phyloP scores from a whole-genome alignment of 2,329 filamentous ascomycete genomes.

The Bertia moriformis region DNA sequence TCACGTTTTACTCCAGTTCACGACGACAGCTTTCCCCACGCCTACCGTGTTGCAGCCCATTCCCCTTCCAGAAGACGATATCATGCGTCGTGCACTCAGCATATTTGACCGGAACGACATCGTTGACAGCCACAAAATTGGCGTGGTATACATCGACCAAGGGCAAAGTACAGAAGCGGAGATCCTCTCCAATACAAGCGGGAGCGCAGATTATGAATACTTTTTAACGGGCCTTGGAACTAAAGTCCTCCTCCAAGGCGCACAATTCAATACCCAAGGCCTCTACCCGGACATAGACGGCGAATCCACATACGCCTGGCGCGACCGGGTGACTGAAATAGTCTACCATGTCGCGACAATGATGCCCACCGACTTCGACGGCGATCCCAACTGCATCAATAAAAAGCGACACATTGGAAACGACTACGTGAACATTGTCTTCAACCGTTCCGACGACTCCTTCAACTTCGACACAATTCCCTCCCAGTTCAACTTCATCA shows the following conservation, averaged over 20 bases:
- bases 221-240: slow-evolving; percentile 51
- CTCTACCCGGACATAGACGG: slow-evolving; percentile 52
- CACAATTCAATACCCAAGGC: slow-evolving; percentile 57
- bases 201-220: slow-evolving; percentile 51
- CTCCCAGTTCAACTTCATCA: slow-evolving; percentile 60
- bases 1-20: slow-evolving; percentile 24
- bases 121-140: slow-evolving; percentile 60
- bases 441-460: slow-evolving; percentile 54
- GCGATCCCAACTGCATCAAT: slow-evolving; percentile 44
- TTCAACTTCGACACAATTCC: slow-evolving; percentile 58
- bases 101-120: slow-evolving; percentile 57
- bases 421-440: slow-evolving; percentile 63
- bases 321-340: slow-evolving; percentile 58
- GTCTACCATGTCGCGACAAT: slow-evolving; percentile 61
- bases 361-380: slow-evolving; percentile 54
- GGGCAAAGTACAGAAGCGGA: slow-evolving; percentile 50
- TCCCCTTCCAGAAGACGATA: slow-evolving; percentile 41
- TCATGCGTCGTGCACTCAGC: slow-evolving; percentile 34
- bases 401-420: slow-evolving; percentile 65
- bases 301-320: slow-evolving; percentile 53
- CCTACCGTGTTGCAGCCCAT: slow-evolving; percentile 18
- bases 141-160: slow-evolving; percentile 55
- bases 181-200: slow-evolving; percentile 50
- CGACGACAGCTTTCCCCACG: slow-evolving; percentile 23
- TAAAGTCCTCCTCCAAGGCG: slow-evolving; percentile 45